A percentile compares a stretch with the other conserved stretches of the same genome.
Evolutionary conservation across 495 filamentous ascomycete species (phyloP).

Genomic region (Cryomyces minteri): DNA sequence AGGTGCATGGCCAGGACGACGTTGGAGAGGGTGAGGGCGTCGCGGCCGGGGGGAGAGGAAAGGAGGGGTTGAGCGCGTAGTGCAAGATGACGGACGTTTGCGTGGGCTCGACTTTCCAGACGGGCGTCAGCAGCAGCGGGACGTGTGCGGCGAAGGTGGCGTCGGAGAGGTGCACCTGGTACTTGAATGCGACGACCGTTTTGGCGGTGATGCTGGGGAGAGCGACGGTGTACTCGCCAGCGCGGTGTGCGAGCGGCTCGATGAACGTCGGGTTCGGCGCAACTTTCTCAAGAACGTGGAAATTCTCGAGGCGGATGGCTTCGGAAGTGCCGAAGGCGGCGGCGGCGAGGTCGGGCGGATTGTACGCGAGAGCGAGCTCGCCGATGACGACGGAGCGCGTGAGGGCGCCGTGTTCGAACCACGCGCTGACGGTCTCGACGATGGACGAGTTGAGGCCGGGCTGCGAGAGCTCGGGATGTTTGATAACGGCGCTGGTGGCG

Average conservation of each 20-base stretch:
- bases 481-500: constrained; percentile 30
- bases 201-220: constrained; percentile 43
- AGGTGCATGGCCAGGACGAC: constrained; percentile 65
- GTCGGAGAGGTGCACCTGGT: constrained; percentile 69
- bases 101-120: constrained; percentile 66
- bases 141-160: constrained; percentile 42
- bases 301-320: constrained; percentile 77
- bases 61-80: constrained; percentile 71
- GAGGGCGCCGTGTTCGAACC: constrained; percentile 55
- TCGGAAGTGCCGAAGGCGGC: constrained; percentile 31
- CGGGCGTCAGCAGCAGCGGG: constrained; percentile 60
- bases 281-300: constrained; percentile 77
- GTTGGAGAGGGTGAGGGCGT: constrained; percentile 47
- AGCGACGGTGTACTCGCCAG: constrained; percentile 68
- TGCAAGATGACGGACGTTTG: constrained; percentile 69
- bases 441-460: constrained; percentile 78
- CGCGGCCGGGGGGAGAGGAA: constrained; percentile 16
- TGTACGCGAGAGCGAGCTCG: constrained; percentile 80
- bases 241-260: constrained; percentile 42
- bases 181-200: constrained; percentile 79
- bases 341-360: constrained; percentile 33
- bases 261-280: constrained; percentile 88
- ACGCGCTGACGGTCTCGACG: constrained; percentile 76
- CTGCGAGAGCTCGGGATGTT: constrained; percentile 68
- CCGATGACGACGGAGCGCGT: constrained; percentile 62